Conservation (phyloP, 352 stramenopile species). For the Phytophthora citrophthora region DNA sequence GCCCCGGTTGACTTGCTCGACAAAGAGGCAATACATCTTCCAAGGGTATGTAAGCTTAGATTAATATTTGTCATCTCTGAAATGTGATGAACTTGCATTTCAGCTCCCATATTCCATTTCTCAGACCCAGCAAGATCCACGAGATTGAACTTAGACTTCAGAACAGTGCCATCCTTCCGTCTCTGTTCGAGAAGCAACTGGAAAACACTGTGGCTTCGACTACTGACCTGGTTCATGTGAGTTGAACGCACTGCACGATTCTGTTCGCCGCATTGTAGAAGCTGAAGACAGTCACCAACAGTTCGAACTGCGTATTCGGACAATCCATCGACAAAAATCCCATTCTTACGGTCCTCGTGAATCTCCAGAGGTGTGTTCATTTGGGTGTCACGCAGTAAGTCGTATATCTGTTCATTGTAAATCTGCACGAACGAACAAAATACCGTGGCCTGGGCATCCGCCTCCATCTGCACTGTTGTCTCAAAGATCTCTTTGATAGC, state of each 20-base stretch:
- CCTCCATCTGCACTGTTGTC: constrained; percentile 65
- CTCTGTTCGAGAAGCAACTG: constrained; percentile 86
- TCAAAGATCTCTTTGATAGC: constrained; percentile 91
- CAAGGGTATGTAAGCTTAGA: constrained; percentile 91
- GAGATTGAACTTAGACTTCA: constrained; percentile 95
- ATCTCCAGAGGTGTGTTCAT: constrained; percentile 85
- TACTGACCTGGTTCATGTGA: constrained; percentile 92
- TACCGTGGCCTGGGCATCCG: constrained; percentile 47
- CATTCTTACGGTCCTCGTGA: constrained; percentile 84
- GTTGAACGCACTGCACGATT: constrained; percentile 91
- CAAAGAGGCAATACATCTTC: constrained; percentile 87
- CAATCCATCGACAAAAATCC: constrained; percentile 92
- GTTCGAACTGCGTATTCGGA: constrained; percentile 90
- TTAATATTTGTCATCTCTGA: constrained; percentile 96
- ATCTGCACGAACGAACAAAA: constrained; percentile 92
- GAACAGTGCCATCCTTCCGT: constrained; percentile 64
- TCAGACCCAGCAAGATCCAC: constrained; percentile 95
- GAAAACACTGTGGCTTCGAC: constrained; percentile 91
- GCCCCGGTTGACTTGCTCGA: constrained; percentile 45
- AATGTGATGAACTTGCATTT: constrained; percentile 89
- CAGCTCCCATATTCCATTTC: constrained; percentile 89
- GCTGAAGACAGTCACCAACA: constrained; percentile 84
- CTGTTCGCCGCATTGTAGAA: constrained; percentile 86
- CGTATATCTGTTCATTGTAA: constrained; percentile 94
- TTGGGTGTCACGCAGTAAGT: constrained; percentile 84